Percentiles rank a stretch among this genome's conserved stretches.
These are phyloP conservation scores for Lolium perenne DNA, from an alignment of 176 grass and related monocot species.

Conservation along the genomic window DNA sequence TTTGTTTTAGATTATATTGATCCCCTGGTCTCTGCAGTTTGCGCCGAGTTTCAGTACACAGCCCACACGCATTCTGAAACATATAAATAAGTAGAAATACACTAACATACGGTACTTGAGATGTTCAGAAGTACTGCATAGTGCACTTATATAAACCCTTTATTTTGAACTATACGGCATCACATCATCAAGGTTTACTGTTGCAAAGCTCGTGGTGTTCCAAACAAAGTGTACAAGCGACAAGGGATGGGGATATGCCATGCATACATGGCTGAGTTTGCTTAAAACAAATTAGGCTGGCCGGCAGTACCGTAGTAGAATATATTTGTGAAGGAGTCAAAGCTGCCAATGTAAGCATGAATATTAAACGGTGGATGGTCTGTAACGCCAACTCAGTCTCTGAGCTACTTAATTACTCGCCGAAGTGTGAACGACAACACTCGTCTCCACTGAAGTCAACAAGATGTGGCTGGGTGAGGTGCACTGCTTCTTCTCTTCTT, in stretches of 20 bases:
- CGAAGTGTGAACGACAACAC: not conserved
- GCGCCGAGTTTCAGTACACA: too few species aligned
- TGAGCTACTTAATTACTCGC: not conserved
- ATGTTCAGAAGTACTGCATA: not conserved
- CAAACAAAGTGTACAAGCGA: not conserved
- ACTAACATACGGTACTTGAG: not conserved
- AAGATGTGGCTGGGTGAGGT: not conserved
- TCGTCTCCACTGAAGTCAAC: not conserved
- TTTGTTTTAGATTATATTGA: too few species aligned
- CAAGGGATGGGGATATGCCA: not conserved
- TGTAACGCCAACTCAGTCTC: not conserved
- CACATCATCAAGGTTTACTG: not conserved
- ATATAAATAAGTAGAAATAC: not conserved
- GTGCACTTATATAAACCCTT: conserved; percentile 5
- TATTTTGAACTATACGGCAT: not conserved
- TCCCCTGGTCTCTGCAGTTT: too few species aligned
- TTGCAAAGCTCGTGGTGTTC: not conserved
- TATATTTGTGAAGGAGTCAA: not conserved
- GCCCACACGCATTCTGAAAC: too few species aligned
- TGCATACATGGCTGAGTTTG: not conserved
- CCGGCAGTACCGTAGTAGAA: not conserved
- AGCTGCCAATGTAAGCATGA: not conserved
- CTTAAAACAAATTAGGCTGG: not conserved
- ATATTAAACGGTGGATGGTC: not conserved
- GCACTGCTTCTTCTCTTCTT: not conserved